Evolutionary conservation across 2,329 filamentous ascomycete genomes (phyloP).

Genomic region (Cucurbitaria berberidis): DNA sequence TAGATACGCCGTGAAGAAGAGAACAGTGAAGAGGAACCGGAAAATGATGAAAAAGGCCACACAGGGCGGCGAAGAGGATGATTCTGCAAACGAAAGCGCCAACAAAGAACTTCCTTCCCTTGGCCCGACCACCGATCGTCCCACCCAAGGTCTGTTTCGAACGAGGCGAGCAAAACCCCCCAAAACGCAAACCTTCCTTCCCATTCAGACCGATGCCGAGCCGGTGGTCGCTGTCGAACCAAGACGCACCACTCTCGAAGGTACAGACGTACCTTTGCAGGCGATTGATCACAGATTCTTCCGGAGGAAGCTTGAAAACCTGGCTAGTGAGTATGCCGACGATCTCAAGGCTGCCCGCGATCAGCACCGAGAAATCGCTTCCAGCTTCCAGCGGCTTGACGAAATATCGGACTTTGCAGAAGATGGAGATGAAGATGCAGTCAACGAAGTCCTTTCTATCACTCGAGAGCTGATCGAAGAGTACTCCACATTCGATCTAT

Average conservation of each 20-base stretch:
- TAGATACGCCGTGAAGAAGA: constrained; percentile 36
- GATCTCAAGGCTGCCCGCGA: constrained; percentile 52
- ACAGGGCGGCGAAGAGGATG: constrained; percentile 24
- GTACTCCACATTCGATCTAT: constrained; percentile 64
- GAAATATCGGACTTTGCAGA: constrained; percentile 52
- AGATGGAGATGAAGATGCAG: constrained; percentile 56
- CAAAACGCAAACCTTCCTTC: constrained; percentile 38
- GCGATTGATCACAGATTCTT: constrained; percentile 39
- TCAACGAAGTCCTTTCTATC: constrained; percentile 64
- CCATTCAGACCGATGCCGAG: constrained; percentile 23
- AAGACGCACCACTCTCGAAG: constrained; percentile 29
- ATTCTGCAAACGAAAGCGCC: constrained; percentile 16
- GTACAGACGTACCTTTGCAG: constrained; percentile 37
- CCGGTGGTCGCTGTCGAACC: constrained; percentile 7
- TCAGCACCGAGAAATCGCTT: constrained; percentile 48
- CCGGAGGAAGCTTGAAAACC: constrained; percentile 34
- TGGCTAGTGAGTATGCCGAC: constrained; percentile 33
- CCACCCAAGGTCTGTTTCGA: constrained; percentile 38
- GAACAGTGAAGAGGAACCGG: constrained; percentile 32
- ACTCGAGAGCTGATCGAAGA: constrained; percentile 65
- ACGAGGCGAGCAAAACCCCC: constrained; percentile 27
- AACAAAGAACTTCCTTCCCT: constrained; percentile 25
- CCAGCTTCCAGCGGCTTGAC: constrained; percentile 55
- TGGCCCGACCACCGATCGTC: constrained; percentile 28
- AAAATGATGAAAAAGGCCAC: constrained; percentile 35